phyloP scores from a whole-genome alignment of 2,329 filamentous ascomycete species.

The Ophiocordyceps camponoti-floridani region DNA sequence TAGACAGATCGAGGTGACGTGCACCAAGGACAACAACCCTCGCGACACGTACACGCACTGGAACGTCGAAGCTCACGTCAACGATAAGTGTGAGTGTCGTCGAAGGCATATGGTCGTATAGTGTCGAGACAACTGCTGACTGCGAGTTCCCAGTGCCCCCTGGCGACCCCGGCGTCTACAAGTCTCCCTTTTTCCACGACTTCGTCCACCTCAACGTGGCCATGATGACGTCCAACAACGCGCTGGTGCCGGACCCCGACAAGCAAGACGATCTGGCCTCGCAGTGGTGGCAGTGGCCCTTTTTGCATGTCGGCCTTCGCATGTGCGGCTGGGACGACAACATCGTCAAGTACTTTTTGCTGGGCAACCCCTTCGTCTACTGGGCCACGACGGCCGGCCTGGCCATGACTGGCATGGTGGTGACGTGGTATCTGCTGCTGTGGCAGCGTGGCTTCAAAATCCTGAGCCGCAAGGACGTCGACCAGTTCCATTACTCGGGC shows the following conservation, averaged over 20 bases:
- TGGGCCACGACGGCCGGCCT: slow-evolving; percentile 80
- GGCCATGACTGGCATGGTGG: slow-evolving; percentile 50
- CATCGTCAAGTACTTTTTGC: slow-evolving; percentile 94
- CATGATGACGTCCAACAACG: slow-evolving; percentile 99
- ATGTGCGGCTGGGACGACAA: slow-evolving; percentile 98
- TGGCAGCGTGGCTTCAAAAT: slow-evolving; percentile 93
- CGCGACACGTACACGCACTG: slow-evolving; percentile 92
- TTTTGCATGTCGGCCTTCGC: slow-evolving; percentile 83
- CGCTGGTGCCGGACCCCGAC: slow-evolving; percentile 88
- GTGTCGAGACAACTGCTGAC: slow-evolving; percentile 1
- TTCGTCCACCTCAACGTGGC: slow-evolving; percentile 97
- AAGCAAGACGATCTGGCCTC: slow-evolving; percentile 98
- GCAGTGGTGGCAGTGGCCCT: slow-evolving; percentile 95
- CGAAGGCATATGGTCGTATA: no score
- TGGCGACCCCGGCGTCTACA: slow-evolving; percentile 79
- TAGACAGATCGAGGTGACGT: slow-evolving; percentile 97
- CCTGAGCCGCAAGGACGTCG: slow-evolving; percentile 61
- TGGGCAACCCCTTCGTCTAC: slow-evolving; percentile 91
- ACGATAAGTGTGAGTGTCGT: slow-evolving; percentile 63
- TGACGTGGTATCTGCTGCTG: slow-evolving; percentile 73
- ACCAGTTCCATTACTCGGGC: slow-evolving; percentile 87
- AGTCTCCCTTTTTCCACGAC: slow-evolving; percentile 92
- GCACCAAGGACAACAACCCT: slow-evolving; percentile 82
- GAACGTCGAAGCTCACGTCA: slow-evolving; percentile 93
- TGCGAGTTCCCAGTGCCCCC: slow-evolving; percentile 51